Percentiles rank a stretch among this genome's conserved stretches.
phyloP scores from a whole-genome alignment of 202 grass and related monocot species.

The Setaria viridis region DNA sequence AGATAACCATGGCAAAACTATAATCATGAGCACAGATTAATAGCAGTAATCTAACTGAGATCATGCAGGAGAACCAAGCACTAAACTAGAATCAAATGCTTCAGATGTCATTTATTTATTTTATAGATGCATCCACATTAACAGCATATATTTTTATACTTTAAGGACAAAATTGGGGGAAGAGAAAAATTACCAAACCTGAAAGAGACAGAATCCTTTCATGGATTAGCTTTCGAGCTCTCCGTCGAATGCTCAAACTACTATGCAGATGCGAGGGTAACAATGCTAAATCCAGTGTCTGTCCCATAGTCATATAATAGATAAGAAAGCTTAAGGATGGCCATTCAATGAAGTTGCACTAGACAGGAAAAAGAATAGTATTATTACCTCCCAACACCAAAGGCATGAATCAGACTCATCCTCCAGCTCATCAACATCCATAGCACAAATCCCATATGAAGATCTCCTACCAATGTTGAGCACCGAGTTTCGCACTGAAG shows the following conservation, averaged over 20 bases:
- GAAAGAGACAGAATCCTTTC: slow-evolving; percentile 61
- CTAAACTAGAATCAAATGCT: neutral
- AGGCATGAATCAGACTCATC: slow-evolving; percentile 67
- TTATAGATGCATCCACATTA: neutral
- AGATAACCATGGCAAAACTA: slow-evolving; percentile 1
- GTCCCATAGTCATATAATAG: slow-evolving; percentile 14
- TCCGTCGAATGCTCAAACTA: slow-evolving; percentile 48
- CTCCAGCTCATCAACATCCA: slow-evolving; percentile 59
- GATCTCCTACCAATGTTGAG: slow-evolving; percentile 57
- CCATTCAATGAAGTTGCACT: neutral
- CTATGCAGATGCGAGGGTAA: slow-evolving; percentile 57
- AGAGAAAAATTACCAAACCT: slow-evolving; percentile 22
- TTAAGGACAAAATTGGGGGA: neutral
- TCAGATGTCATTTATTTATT: neutral
- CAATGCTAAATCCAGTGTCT: slow-evolving; percentile 68
- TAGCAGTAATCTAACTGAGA: neutral
- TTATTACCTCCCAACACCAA: slow-evolving; percentile 83
- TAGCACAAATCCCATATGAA: slow-evolving; percentile 56
- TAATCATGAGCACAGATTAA: slow-evolving; percentile 1
- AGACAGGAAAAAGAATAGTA: slow-evolving; percentile 9
- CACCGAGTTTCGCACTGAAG: slow-evolving; percentile 44
- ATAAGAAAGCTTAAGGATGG: neutral
- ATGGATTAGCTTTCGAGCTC: slow-evolving; percentile 64
- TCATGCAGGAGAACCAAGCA: neutral
- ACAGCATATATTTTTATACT: neutral